A percentile compares a stretch with the other conserved stretches of the same genome.
phyloP scores from a whole-genome alignment of 805 yeast genomes.

The Candida gorgasii region DNA sequence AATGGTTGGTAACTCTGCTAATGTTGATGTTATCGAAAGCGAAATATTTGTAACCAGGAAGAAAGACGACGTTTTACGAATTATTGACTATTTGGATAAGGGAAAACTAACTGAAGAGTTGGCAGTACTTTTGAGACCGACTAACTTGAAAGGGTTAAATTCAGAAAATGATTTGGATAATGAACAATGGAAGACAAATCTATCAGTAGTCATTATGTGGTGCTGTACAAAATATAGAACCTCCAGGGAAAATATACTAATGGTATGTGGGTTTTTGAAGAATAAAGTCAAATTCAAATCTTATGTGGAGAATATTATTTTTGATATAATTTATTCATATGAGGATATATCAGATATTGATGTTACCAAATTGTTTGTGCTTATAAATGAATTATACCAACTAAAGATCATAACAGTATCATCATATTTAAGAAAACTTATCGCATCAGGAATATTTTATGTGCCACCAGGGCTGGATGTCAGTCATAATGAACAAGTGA shows the following conservation, averaged over 20 bases:
- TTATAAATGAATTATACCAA: conserved; percentile 54
- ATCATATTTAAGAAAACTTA: conserved; percentile 73
- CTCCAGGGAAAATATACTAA: conserved; percentile 31
- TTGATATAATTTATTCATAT: conserved; percentile 39
- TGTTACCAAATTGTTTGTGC: conserved; percentile 37
- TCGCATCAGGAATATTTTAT: conserved; percentile 84
- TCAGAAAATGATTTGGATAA: conserved; percentile 11
- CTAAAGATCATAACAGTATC: conserved; percentile 55
- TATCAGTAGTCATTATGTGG: conserved; percentile 42
- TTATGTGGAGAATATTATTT: conserved; percentile 45
- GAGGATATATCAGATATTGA: conserved; percentile 20
- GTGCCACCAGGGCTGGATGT: conserved; percentile 25
- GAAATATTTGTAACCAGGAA: conserved; percentile 26
- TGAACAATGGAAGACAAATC: conserved; percentile 33
- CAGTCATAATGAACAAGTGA: conserved; percentile 25
- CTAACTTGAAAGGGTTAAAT: too few relatives aligned
- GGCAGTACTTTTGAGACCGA: conserved; percentile 29
- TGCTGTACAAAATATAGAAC: conserved; percentile 39
- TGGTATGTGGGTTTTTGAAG: conserved; percentile 48
- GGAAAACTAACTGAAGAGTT: conserved; percentile 31
- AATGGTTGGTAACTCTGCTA: not conserved
- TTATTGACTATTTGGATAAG: conserved; percentile 39
- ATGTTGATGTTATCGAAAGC: conserved; percentile 14
- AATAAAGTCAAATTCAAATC: conserved; percentile 38
- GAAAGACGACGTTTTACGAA: conserved; percentile 29